Conservation (phyloP, 768 basidiomycete genomes). For the Termitomyces heimii region DNA sequence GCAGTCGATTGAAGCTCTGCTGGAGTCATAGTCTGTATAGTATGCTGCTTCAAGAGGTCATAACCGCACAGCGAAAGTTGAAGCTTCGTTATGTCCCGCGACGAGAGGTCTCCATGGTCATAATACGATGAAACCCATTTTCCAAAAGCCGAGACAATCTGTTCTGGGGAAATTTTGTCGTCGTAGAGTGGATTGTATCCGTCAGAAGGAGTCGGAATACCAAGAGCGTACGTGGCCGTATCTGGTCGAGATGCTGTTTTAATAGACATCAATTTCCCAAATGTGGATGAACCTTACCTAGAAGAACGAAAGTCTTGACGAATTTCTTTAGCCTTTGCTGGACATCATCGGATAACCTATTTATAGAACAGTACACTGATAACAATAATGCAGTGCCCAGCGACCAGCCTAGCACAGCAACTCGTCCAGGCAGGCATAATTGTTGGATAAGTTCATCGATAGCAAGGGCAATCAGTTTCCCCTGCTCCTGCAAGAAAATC, state of each 20-base stretch:
- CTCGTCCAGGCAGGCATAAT: conserved; percentile 10
- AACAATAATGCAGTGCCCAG: conserved; percentile 20
- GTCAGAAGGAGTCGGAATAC: not conserved
- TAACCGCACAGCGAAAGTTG: not conserved
- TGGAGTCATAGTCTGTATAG: not conserved
- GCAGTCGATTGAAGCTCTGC: not conserved
- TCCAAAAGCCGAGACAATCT: not conserved
- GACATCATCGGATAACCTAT: conserved; percentile 10
- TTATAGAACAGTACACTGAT: conserved; percentile 16
- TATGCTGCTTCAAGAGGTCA: not conserved
- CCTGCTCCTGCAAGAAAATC: conserved; percentile 19
- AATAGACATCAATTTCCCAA: not conserved
- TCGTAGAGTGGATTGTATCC: conserved; percentile 4
- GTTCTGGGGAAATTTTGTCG: not conserved
- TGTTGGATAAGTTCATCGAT: conserved; percentile 19
- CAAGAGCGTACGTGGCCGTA: not conserved
- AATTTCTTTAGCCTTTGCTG: conserved; percentile 13
- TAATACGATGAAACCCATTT: conserved; percentile 7
- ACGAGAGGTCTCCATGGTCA: not conserved
- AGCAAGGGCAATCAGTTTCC: conserved; percentile 22
- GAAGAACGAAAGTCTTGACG: conserved; percentile 17
- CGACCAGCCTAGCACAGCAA: conserved; percentile 24
- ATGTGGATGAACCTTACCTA: conserved; percentile 6
- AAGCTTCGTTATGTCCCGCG: not conserved
- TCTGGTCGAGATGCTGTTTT: not conserved